phyloP scores from a whole-genome alignment of 2,329 filamentous ascomycete genomes.

The Cladophialophora bantiana region DNA sequence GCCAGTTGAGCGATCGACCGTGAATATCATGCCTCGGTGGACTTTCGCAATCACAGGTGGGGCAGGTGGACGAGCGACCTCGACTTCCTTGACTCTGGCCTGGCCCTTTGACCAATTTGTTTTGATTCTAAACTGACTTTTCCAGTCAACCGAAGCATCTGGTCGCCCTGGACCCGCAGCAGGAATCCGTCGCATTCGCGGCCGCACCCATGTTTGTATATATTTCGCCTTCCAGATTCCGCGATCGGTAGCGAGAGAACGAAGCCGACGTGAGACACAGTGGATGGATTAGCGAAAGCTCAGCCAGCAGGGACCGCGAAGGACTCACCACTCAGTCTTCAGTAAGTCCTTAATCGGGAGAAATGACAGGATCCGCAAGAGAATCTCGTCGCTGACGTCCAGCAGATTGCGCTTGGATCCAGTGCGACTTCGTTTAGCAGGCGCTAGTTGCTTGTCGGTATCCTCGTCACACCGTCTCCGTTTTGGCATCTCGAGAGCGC shows the following conservation, averaged over 20 bases:
- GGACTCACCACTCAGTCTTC: constrained; percentile 63
- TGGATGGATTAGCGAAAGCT: constrained; percentile 45
- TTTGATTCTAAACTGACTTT: constrained; percentile 82
- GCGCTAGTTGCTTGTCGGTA: constrained; percentile 11
- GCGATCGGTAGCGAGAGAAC: constrained; percentile 75
- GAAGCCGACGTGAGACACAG: constrained; percentile 77
- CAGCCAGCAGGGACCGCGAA: background rate
- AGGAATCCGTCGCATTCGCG: constrained; percentile 23
- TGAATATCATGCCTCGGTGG: constrained; percentile 77
- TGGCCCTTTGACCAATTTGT: constrained; percentile 90
- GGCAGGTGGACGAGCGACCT: constrained; percentile 63
- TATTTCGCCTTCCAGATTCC: constrained; percentile 92
- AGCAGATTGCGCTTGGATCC: constrained; percentile 60
- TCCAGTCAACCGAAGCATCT: constrained; percentile 73
- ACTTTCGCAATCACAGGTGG: constrained; percentile 76
- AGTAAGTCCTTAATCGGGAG: constrained; percentile 74
- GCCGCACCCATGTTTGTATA: constrained; percentile 69
- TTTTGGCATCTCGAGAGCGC: constrained; percentile 27
- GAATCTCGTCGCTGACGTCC: constrained; percentile 81
- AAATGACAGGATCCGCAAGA: constrained; percentile 81
- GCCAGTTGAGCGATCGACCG: constrained; percentile 72
- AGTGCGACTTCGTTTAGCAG: constrained; percentile 29
- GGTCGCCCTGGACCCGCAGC: constrained; percentile 50
- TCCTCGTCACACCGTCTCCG: constrained; percentile 30
- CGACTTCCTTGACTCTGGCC: constrained; percentile 80